These are phyloP conservation scores for Solanum hybrid DNA, from an alignment of 305 asterid genomes.

Conservation along the genomic window DNA sequence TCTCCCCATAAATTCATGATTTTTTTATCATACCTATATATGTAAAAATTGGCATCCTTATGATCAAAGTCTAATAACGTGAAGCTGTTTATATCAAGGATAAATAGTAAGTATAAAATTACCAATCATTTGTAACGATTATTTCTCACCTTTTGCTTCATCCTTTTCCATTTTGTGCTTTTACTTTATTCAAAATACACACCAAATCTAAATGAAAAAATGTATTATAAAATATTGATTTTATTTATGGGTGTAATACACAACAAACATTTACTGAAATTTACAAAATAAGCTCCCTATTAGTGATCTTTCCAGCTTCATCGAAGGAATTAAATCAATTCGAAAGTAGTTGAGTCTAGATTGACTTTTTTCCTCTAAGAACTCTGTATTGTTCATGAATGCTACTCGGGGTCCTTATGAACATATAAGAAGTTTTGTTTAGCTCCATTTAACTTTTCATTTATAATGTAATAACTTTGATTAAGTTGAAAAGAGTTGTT, in stretches of 20 bases:
- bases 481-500: neutral
- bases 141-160: neutral
- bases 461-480: neutral
- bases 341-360: neutral
- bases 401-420: neutral
- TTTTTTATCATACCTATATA: neutral
- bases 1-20: neutral
- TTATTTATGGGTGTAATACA: neutral
- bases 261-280: neutral
- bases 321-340: neutral
- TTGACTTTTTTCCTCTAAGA: neutral
- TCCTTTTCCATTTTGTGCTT: neutral
- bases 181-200: no score
- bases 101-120: neutral
- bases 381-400: neutral
- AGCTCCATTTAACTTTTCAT: neutral
- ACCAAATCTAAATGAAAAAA: neutral
- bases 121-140: neutral
- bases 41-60: neutral
- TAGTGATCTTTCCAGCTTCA: neutral
- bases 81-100: neutral
- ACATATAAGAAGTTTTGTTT: neutral
- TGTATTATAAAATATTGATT: neutral
- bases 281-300: neutral
- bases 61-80: neutral